Percentiles rank a stretch among this genome's conserved stretches.
These are phyloP conservation scores for Xylaria sp. DNA, from an alignment of 2,329 filamentous ascomycete genomes.

Conservation along the genomic window DNA sequence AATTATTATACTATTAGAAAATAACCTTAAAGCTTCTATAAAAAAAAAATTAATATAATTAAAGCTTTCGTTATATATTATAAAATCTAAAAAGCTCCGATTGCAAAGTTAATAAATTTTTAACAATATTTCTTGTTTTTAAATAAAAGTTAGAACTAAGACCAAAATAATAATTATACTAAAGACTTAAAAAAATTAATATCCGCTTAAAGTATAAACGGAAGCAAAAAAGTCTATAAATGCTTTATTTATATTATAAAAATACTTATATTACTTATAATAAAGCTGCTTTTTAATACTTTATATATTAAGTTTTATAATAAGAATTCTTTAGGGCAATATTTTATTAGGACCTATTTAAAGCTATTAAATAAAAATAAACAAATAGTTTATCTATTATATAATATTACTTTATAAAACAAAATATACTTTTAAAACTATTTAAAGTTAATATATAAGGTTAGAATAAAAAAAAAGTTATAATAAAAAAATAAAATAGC, in stretches of 20 bases:
- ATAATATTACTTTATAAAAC: neutral
- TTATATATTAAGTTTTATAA: neutral
- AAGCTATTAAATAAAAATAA: neutral
- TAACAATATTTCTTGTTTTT: neutral
- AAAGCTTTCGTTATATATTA: neutral
- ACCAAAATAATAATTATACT: neutral
- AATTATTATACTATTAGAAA: neutral
- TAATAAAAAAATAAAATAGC: too few relatives aligned
- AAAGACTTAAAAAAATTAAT: neutral
- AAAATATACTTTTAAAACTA: neutral
- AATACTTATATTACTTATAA: neutral
- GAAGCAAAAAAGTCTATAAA: neutral
- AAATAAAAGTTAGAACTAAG: neutral
- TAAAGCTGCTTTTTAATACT: neutral
- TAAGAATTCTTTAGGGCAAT: neutral
- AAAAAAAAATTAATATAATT: neutral
- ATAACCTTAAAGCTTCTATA: neutral
- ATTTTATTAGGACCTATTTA: neutral
- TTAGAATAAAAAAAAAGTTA: neutral
- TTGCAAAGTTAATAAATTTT: neutral
- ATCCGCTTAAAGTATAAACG: neutral
- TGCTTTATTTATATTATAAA: neutral
- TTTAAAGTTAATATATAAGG: neutral
- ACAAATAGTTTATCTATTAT: neutral
- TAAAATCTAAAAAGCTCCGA: neutral